A percentile compares a stretch with the other conserved stretches of the same genome.
phyloP scores from a whole-genome alignment of 345 rosid species.

The Noccaea caerulescens region DNA sequence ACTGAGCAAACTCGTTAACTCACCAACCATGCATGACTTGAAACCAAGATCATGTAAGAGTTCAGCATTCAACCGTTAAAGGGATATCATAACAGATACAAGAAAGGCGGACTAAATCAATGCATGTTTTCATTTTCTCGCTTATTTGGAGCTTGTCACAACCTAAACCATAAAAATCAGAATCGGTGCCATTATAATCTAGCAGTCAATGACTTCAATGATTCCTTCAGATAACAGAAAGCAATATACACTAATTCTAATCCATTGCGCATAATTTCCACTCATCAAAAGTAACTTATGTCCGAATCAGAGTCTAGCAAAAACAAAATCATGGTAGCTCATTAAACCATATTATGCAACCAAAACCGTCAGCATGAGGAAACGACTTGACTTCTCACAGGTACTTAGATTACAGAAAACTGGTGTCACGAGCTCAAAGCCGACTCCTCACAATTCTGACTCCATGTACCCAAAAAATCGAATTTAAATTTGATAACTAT shows the following conservation, averaged over 20 bases:
- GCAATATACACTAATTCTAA: neutral
- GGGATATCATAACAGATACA: neutral
- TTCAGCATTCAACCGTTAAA: neutral
- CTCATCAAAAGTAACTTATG: neutral
- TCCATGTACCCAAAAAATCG: neutral
- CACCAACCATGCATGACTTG: conserved; percentile 60
- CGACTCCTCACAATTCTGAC: neutral
- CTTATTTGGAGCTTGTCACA: neutral
- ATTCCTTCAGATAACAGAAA: neutral
- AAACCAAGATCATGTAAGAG: neutral
- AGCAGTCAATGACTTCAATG: neutral
- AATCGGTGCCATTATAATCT: neutral
- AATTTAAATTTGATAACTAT: neutral
- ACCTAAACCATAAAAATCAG: neutral
- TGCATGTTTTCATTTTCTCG: neutral
- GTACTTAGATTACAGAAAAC: neutral
- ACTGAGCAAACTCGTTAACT: conserved; percentile 26
- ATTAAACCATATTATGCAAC: neutral
- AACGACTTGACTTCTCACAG: conserved; percentile 4
- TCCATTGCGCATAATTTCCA: neutral
- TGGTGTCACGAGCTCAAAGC: neutral
- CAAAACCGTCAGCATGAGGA: conserved; percentile 22
- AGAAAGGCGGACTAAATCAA: neutral
- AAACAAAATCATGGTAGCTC: neutral
- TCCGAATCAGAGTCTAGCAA: neutral